Evolutionary conservation across 805 yeast genomes (phyloP).

Genomic region (Zygosaccharomyces gambellarensis): DNA sequence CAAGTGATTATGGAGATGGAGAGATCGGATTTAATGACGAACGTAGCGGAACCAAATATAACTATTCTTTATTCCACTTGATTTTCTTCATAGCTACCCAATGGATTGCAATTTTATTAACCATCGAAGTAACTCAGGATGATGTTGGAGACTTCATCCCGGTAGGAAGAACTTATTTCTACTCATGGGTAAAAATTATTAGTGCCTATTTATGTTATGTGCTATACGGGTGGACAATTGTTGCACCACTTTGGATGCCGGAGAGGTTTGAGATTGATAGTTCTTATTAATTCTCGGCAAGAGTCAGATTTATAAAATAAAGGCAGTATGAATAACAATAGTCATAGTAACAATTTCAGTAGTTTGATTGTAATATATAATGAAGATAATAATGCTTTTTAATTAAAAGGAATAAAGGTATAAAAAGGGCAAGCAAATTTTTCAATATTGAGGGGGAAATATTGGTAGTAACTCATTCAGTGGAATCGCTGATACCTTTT

Average conservation of each 20-base stretch:
- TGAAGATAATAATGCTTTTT: not conserved
- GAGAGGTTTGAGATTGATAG: slow-evolving; percentile 61
- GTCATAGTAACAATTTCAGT: not conserved
- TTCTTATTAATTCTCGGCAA: slow-evolving; percentile 11
- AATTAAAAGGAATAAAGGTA: not conserved
- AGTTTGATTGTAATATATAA: not conserved
- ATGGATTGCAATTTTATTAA: slow-evolving; percentile 88
- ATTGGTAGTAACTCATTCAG: slow-evolving; percentile 16
- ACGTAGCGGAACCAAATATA: slow-evolving; percentile 72
- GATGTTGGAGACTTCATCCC: slow-evolving; percentile 88
- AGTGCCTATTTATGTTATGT: slow-evolving; percentile 89
- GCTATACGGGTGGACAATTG: slow-evolving; percentile 82
- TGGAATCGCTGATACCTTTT: slow-evolving; percentile 58
- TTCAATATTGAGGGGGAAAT: not conserved
- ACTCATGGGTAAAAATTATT: slow-evolving; percentile 88
- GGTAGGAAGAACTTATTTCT: slow-evolving; percentile 93
- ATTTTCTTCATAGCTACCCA: slow-evolving; percentile 94
- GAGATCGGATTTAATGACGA: slow-evolving; percentile 45
- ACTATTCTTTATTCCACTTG: slow-evolving; percentile 81
- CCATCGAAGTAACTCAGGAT: slow-evolving; percentile 84
- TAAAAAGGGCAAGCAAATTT: not conserved
- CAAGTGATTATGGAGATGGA: slow-evolving; percentile 31
- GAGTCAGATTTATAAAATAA: not conserved
- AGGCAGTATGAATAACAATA: not conserved
- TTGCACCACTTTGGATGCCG: slow-evolving; percentile 88